A percentile compares a stretch with the other conserved stretches of the same genome.
phyloP scores from a whole-genome alignment of 257 asterid genomes.

The Leptodermis oblonga region DNA sequence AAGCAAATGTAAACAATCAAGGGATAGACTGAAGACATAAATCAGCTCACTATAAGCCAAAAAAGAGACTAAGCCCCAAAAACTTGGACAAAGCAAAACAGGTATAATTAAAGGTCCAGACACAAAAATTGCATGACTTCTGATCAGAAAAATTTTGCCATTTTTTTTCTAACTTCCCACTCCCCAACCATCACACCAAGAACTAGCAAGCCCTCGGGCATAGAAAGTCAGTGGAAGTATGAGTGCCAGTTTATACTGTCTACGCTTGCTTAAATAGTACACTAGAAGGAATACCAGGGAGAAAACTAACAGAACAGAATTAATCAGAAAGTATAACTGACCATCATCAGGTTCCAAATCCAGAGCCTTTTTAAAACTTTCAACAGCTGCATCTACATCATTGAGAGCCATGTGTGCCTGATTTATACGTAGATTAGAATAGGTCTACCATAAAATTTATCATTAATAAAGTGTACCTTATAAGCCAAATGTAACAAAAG shows the following conservation, averaged over 20 bases:
- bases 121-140: not conserved
- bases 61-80: not conserved
- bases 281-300: not conserved
- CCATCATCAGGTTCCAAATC: conserved; percentile 96
- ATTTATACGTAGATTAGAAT: conserved; percentile 9
- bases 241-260: not conserved
- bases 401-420: conserved; percentile 95
- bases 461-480: not conserved
- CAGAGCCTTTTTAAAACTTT: conserved; percentile 78
- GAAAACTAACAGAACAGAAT: not conserved
- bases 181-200: not conserved
- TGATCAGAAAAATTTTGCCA: not conserved
- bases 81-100: not conserved
- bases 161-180: not conserved
- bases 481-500: not conserved
- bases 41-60: not conserved
- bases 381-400: conserved; percentile 87
- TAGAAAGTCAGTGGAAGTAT: not conserved
- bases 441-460: not conserved
- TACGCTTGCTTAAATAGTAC: not conserved
- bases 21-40: not conserved
- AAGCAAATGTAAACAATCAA: not conserved
- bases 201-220: not conserved
- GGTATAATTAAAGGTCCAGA: too few species aligned
- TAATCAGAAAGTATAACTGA: conserved; percentile 25